Conservation (phyloP, 805 yeast genomes). For the Torulaspora microellipsoides region DNA sequence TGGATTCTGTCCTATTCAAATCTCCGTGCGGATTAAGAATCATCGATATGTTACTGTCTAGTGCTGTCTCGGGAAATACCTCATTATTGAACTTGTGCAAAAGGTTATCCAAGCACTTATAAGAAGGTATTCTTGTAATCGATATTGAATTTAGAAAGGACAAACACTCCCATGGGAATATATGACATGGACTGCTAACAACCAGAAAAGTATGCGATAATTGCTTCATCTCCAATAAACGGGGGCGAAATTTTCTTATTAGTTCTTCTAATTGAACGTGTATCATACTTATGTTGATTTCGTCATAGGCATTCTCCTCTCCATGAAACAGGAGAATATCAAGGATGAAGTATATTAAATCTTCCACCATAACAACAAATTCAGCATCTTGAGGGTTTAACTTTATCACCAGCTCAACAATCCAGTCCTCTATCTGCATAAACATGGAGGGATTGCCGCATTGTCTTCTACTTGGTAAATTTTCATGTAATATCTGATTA, state of each 20-base stretch:
- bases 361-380: conserved; percentile 46
- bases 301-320: conserved; percentile 59
- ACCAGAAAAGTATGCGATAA: conserved; percentile 61
- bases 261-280: conserved; percentile 47
- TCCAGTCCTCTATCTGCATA: conserved; percentile 40
- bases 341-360: conserved; percentile 55
- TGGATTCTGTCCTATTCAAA: conserved; percentile 57
- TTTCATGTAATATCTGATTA: conserved; percentile 38
- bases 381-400: conserved; percentile 34
- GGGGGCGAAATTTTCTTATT: conserved; percentile 35
- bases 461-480: conserved; percentile 46
- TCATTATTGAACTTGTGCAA: conserved; percentile 23
- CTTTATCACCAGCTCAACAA: conserved; percentile 49
- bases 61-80: conserved; percentile 19
- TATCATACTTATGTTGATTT: conserved; percentile 54
- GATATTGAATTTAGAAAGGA: conserved; percentile 50
- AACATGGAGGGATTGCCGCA: conserved; percentile 23
- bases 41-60: conserved; percentile 45
- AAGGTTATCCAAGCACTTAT: conserved; percentile 40
- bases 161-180: conserved; percentile 88
- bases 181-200: conserved; percentile 59
- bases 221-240: conserved; percentile 8
- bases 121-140: conserved; percentile 72
- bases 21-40: conserved; percentile 83
- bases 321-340: conserved; percentile 62